phyloP scores from a whole-genome alignment of 106 monocot species.

The Agapanthus africanus region DNA sequence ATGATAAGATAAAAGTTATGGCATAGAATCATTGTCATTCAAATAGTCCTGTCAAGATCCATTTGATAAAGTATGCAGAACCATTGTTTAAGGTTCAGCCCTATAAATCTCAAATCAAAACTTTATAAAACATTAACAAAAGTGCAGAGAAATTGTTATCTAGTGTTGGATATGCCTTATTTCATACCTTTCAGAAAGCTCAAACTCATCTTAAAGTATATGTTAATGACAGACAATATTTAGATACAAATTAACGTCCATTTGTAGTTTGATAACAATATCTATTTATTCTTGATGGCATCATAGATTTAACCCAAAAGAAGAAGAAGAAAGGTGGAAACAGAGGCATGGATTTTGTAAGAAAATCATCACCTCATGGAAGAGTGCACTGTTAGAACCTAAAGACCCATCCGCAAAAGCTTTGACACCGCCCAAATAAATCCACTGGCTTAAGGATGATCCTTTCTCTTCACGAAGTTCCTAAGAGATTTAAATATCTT shows the following conservation, averaged over 20 bases:
- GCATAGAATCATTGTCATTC: not conserved
- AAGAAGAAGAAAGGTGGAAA: not conserved
- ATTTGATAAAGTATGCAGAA: not conserved
- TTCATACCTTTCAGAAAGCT: no score
- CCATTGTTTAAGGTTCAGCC: not conserved
- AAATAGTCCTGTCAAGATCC: not conserved
- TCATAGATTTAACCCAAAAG: not conserved
- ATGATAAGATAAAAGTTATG: not conserved
- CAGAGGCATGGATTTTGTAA: not conserved
- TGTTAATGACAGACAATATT: no score
- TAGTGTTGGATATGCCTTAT: no score
- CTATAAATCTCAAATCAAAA: not conserved
- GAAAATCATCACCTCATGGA: constrained; percentile 65
- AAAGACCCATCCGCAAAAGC: constrained; percentile 92
- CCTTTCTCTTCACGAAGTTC: constrained; percentile 58
- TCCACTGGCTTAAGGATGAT: constrained; percentile 62
- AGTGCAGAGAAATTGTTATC: no score
- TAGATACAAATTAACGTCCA: no score
- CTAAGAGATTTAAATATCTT: constrained; percentile 51
- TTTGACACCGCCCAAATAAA: constrained; percentile 92
- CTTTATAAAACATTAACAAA: not conserved
- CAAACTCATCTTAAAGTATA: no score
- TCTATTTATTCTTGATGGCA: not conserved
- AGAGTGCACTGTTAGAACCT: constrained; percentile 92
- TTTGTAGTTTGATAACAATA: no score